Evolutionary conservation across 2,329 filamentous ascomycete species (phyloP).

Genomic region (Sphaerulina musiva): DNA sequence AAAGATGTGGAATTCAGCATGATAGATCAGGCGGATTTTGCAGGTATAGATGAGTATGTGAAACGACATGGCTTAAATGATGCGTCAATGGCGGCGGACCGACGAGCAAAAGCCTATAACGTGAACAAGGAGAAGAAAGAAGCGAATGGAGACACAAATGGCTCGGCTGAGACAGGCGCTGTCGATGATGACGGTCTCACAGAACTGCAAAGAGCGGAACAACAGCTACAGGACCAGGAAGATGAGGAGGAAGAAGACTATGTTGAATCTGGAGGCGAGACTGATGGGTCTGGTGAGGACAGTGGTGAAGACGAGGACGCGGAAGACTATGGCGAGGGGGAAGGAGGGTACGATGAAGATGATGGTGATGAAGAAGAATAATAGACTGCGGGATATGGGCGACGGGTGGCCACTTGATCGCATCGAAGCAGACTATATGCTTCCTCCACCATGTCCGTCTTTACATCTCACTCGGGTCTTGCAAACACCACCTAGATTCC

Average conservation of each 20-base stretch:
- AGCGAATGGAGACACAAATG: constrained; percentile 20
- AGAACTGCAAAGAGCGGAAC: constrained; percentile 31
- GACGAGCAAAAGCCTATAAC: constrained; percentile 56
- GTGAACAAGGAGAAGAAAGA: constrained; percentile 38
- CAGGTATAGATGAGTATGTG: constrained; percentile 56
- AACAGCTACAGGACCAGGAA: constrained; percentile 31
- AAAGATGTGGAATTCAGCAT: constrained; percentile 59
- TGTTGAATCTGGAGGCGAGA: constrained; percentile 31
- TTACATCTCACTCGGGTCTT: no score
- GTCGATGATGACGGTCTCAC: constrained; percentile 27
- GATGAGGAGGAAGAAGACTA: constrained; percentile 34
- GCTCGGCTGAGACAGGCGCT: constrained; percentile 16
- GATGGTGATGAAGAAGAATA: constrained; percentile 21
- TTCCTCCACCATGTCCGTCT: no score
- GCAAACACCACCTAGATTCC: no score
- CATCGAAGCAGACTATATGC: no score
- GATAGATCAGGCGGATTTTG: constrained; percentile 58
- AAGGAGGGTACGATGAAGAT: constrained; percentile 18
- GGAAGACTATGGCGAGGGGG: constrained; percentile 21
- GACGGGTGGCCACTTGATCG: no score
- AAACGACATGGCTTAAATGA: constrained; percentile 57
- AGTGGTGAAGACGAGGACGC: constrained; percentile 27
- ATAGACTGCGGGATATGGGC: not conserved
- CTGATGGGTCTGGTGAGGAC: constrained; percentile 31
- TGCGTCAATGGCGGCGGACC: constrained; percentile 54